Percentiles rank a stretch among this genome's conserved stretches.
phyloP scores from a whole-genome alignment of 345 rosid species.

The Schrenkiella parvula region DNA sequence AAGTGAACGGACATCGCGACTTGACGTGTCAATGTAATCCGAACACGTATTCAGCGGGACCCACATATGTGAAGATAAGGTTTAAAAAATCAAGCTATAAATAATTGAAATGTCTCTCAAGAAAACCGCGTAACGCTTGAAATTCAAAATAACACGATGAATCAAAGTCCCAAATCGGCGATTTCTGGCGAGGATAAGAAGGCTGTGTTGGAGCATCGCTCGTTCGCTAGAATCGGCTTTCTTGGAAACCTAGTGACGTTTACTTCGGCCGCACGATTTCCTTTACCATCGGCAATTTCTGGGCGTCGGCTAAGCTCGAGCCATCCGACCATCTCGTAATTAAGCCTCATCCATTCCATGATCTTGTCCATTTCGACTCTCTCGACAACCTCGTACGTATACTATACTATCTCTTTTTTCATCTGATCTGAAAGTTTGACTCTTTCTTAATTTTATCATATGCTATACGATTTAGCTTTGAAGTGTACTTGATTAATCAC shows the following conservation, averaged over 20 bases:
- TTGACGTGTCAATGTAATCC: conserved; percentile 12
- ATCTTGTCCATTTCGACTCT: conserved; percentile 63
- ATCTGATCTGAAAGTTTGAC: neutral
- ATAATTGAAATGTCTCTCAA: neutral
- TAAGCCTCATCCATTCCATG: conserved; percentile 72
- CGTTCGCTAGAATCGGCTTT: conserved; percentile 59
- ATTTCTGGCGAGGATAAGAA: neutral
- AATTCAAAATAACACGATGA: neutral
- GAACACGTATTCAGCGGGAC: neutral
- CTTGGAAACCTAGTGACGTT: conserved; percentile 74
- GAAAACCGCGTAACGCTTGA: neutral
- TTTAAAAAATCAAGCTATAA: neutral
- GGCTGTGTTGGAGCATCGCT: conserved; percentile 43
- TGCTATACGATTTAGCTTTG: neutral
- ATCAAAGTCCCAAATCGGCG: neutral
- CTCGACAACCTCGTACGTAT: conserved; percentile 58
- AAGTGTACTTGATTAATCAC: too few relatives aligned
- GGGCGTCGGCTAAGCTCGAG: conserved; percentile 56
- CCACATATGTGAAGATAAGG: neutral
- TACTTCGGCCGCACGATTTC: conserved; percentile 68
- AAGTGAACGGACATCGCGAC: neutral
- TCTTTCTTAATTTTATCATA: too few relatives aligned
- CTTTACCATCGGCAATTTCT: conserved; percentile 58
- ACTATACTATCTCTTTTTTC: neutral
- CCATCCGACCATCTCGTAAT: conserved; percentile 68